Evolutionary conservation across 208 protist species (phyloP).

Genomic region (Acanthamoeba castellanii): DNA sequence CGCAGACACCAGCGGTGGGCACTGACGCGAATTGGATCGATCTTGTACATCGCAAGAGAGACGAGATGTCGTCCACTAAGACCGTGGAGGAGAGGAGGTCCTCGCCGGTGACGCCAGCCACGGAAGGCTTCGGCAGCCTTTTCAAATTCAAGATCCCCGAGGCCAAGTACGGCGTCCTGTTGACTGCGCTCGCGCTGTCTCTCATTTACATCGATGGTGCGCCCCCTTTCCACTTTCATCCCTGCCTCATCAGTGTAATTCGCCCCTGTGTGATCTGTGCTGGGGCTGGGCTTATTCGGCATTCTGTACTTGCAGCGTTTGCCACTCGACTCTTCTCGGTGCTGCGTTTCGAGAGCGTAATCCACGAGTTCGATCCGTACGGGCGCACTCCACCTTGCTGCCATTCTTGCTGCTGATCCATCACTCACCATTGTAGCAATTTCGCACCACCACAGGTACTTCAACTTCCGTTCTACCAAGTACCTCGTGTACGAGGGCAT

Average conservation of each 20-base stretch:
- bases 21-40: neutral
- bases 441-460: slow-evolving; percentile 85
- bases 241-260: neutral
- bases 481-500: slow-evolving; percentile 94
- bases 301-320: slow-evolving; percentile 84
- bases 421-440: neutral
- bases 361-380: slow-evolving; percentile 94
- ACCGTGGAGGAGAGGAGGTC: neutral
- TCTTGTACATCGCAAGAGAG: slow-evolving; percentile 3
- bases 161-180: slow-evolving; percentile 56
- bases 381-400: neutral
- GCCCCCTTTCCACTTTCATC: neutral
- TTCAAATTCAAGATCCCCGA: slow-evolving; percentile 39
- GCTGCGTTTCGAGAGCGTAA: slow-evolving; percentile 92
- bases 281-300: neutral
- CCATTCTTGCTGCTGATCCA: neutral
- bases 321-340: slow-evolving; percentile 91
- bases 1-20: neutral
- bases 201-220: slow-evolving; percentile 75
- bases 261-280: no score
- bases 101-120: neutral
- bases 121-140: neutral
- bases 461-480: slow-evolving; percentile 94
- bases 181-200: slow-evolving; percentile 39
- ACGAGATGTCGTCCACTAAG: slow-evolving; percentile 15